Conservation (phyloP, 2,329 filamentous ascomycete species). For the Colletotrichum plurivorum region DNA sequence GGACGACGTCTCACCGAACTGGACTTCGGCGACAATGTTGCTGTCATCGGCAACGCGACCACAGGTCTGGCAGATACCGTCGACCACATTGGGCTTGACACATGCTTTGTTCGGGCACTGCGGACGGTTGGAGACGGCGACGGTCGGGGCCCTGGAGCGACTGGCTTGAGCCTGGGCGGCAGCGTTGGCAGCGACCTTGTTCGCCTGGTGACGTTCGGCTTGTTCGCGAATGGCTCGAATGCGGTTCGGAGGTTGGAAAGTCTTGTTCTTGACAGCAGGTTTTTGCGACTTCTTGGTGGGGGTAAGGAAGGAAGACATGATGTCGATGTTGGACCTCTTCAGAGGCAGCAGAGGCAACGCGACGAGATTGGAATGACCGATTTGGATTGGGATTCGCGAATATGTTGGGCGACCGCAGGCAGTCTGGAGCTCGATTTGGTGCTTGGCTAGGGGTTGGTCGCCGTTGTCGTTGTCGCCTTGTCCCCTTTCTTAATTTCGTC, state of each 20-base stretch:
- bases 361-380: not conserved
- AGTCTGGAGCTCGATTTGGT: not conserved
- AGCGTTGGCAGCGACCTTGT: conserved; percentile 47
- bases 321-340: conserved; percentile 22
- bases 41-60: conserved; percentile 87
- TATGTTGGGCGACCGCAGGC: not conserved
- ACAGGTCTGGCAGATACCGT: conserved; percentile 84
- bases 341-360: not conserved
- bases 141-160: conserved; percentile 46
- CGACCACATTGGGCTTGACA: conserved; percentile 72
- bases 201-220: conserved; percentile 60
- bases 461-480: not conserved
- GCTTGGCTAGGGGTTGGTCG: not conserved
- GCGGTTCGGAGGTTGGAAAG: conserved; percentile 61
- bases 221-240: conserved; percentile 67
- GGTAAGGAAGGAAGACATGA: conserved; percentile 64
- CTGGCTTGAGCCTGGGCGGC: conserved; percentile 36
- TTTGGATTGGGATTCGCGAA: not conserved
- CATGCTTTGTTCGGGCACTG: conserved; percentile 73
- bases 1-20: conserved; percentile 88
- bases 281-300: conserved; percentile 54
- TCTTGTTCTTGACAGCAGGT: conserved; percentile 51
- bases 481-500: not conserved
- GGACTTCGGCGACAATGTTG: conserved; percentile 92
- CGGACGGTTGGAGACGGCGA: conserved; percentile 53